These are phyloP conservation scores for Auricularia auricula-judae DNA, from an alignment of 768 basidiomycete genomes.

Conservation along the genomic window DNA sequence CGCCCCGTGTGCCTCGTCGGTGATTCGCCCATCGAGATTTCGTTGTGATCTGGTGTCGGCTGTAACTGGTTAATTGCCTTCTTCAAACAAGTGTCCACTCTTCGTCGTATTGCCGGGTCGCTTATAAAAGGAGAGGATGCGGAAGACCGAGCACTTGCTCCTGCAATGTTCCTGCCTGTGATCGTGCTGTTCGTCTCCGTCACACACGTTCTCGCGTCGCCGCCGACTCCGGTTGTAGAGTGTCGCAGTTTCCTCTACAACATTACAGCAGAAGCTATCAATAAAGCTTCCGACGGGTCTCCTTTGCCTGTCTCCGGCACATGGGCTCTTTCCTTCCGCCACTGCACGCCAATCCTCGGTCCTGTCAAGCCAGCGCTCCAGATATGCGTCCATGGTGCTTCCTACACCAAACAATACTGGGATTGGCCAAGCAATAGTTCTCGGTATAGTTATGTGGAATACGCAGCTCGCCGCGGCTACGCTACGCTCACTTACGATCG, in stretches of 20 bases:
- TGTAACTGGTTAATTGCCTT: too few species aligned
- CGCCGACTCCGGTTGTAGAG: neutral
- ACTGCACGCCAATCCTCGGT: neutral
- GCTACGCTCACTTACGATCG: neutral
- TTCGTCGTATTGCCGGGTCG: too few species aligned
- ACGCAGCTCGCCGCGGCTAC: neutral
- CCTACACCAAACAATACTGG: neutral
- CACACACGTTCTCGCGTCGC: neutral
- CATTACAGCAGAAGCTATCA: neutral
- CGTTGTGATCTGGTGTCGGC: too few species aligned
- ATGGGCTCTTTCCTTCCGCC: neutral
- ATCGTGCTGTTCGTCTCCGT: neutral
- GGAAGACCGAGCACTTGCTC: too few species aligned
- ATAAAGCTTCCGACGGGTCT: neutral
- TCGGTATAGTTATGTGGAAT: neutral
- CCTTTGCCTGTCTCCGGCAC: neutral
- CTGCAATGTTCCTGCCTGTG: neutral
- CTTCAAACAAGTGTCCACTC: too few species aligned
- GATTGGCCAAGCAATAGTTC: neutral
- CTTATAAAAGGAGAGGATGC: too few species aligned
- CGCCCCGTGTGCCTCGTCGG: too few species aligned
- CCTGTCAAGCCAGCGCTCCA: neutral
- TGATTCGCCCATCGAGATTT: too few species aligned
- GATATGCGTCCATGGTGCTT: neutral
- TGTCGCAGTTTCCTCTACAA: neutral